These are phyloP conservation scores for Leccinum olivaceopallidum DNA, from an alignment of 768 basidiomycete genomes.

Conservation along the genomic window DNA sequence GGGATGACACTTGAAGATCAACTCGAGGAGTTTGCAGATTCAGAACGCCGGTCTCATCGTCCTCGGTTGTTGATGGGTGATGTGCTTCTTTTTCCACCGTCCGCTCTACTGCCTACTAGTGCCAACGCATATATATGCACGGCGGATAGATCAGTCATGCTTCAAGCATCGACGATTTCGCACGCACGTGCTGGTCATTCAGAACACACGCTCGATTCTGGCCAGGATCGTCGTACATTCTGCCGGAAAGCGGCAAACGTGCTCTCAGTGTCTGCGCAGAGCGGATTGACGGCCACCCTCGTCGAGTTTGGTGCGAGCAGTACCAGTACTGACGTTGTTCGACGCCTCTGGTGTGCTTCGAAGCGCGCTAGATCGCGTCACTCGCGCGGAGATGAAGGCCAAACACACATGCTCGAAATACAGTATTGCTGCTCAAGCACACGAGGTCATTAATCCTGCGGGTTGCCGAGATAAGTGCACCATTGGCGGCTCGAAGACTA, in stretches of 20 bases:
- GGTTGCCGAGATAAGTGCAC: not conserved
- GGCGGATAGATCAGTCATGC: not conserved
- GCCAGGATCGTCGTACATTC: constrained; percentile 48
- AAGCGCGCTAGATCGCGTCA: constrained; percentile 6
- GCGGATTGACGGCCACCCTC: constrained; percentile 35
- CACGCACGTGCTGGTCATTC: constrained; percentile 2
- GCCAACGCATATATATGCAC: not conserved
- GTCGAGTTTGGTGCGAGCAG: not conserved
- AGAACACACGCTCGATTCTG: constrained; percentile 15
- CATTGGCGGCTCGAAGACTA: not conserved
- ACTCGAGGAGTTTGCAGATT: not conserved
- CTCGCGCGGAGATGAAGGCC: constrained; percentile 22
- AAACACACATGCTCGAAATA: constrained; percentile 26
- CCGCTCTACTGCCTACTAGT: not conserved
- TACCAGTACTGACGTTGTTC: constrained; percentile 41
- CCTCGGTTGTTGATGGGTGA: not conserved
- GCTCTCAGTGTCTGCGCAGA: constrained; percentile 41
- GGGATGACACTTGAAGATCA: not conserved
- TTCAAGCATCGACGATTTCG: not conserved
- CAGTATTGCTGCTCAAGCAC: constrained; percentile 7
- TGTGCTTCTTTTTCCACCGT: not conserved
- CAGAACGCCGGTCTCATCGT: not conserved
- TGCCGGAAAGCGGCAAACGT: constrained; percentile 48
- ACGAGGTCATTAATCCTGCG: not conserved
- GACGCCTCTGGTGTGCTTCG: constrained; percentile 18